Percentiles rank a stretch among this genome's conserved stretches.
These are phyloP conservation scores for Pachyrhizus erosus DNA, from an alignment of 306 rosid genomes.

Conservation along the genomic window DNA sequence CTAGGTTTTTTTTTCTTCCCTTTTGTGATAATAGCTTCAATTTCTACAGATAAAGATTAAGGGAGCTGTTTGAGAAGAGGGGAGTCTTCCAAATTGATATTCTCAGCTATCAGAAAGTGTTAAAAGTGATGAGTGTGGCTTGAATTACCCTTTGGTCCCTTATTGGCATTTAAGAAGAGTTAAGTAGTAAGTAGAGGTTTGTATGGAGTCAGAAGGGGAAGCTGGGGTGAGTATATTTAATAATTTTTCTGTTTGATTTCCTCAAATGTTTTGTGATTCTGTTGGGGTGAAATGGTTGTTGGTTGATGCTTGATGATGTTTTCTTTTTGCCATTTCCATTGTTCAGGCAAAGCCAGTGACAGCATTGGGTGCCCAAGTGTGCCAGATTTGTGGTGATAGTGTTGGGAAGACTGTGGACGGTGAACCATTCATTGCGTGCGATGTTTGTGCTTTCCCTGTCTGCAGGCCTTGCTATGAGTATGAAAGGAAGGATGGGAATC, in stretches of 20 bases:
- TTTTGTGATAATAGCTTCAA: conserved; percentile 33
- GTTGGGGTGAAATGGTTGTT: conserved; percentile 21
- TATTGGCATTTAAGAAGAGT: conserved; percentile 43
- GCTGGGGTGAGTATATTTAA: conserved; percentile 67
- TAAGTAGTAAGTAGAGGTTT: conserved; percentile 40
- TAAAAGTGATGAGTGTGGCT: conserved; percentile 46
- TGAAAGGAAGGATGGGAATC: conserved; percentile 96
- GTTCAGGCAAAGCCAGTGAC: conserved; percentile 67
- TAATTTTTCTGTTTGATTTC: conserved; percentile 25
- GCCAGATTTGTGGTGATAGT: conserved; percentile 88
- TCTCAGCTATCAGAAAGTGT: conserved; percentile 28
- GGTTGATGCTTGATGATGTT: conserved; percentile 13
- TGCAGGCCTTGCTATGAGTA: conserved; percentile 97
- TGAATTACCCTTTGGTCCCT: conserved; percentile 41
- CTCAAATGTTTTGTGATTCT: conserved; percentile 20
- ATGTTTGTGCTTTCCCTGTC: conserved; percentile 83
- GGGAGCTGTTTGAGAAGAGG: conserved; percentile 30
- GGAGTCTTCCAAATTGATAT: conserved; percentile 22
- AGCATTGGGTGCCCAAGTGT: conserved; percentile 65
- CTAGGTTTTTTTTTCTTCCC: not conserved
- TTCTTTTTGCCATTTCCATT: not conserved
- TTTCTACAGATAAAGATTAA: conserved; percentile 11
- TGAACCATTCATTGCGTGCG: conserved; percentile 80
- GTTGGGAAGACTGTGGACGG: conserved; percentile 85
- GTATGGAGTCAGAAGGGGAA: conserved; percentile 82